Base-by-base conservation (phyloP, 2,329 filamentous ascomycete genomes). In the Akanthomyces muscarius region DNA sequence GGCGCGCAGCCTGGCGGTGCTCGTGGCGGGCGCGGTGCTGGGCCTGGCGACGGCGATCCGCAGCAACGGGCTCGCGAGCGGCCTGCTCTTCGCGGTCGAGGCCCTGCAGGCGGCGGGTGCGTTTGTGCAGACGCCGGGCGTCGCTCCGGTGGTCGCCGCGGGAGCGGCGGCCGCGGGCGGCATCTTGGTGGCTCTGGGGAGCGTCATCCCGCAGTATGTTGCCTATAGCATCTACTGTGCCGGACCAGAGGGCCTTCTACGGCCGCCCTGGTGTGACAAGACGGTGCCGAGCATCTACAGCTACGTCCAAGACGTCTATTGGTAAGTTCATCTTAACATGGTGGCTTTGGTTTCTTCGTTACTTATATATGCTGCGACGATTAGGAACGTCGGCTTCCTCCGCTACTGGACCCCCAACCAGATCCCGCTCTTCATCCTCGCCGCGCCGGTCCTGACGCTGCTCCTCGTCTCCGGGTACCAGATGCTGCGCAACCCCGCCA, bases 401-500 rank as follows among this genome's bases (percentile, higher is more conserved):
- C 84, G 84, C 64, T 99, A 99, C 78, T 99, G 95, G 95, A 96
- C 88, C 0, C 66, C 89, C 0, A 86, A 89, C 6, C 97, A 99
- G 71, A 72, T 95, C 11, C 95, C 95, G 0, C 82, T 99, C 1
- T 99, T 99, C 75, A 70, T 93, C 25, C 83, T 99, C 13, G 93
- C 93, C 1, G 76, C 84, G 0, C 95, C 95, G 1, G 89, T 94
- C 81, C 78, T 97, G 57, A 78, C 78, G 42, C 73, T 97, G 10
- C 76, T 78, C 7, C 72, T 86, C 41, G 77, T 74, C 50, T 96
- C 92, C 21, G 83, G 86, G 8, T 71, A 70, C 67, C 81, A 76
- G 25, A 63, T 77, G 14, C 63, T 78, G 23, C 65, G 69, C 2
- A 63, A 68, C 23, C 69, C 72, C 1, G 63, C 45, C 18, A 61